Base-by-base conservation (phyloP, 1,139 yeast species). In the Geotrichum cucujoidarum region DNA sequence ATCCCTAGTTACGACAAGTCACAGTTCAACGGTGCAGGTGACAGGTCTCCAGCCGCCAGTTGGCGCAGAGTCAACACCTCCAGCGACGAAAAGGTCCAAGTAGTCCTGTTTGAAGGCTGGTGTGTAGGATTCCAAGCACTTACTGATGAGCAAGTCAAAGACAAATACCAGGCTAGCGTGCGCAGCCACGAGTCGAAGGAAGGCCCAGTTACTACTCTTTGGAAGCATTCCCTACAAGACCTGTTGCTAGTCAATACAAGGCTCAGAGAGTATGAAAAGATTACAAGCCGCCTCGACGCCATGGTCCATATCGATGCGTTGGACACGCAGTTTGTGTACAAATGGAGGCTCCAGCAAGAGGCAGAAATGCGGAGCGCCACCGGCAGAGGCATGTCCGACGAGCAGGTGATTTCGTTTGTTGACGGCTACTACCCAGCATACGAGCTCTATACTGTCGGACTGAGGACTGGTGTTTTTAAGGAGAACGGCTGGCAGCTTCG, bases 71-170 rank as follows among this genome's bases (percentile, higher is more conserved):
- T 65, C 2, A 69, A 71, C 0, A 57, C 53, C 11, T 53, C 58
- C 0, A 56, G 66, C 7, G 59, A 59, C 1, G 60, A 64, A 1
- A 74, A 75, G 0, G 70, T 79, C 3, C 87, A 85, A 58, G 73
- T 89, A 1, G 74, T 90, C 2, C 64, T 92, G 5, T 73, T 92
- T 45, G 98, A 92, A 67, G 98, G 98, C 1, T 92, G 98, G 98
- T 88, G 90, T 66, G 77, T 81, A 22, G 97, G 97, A 1, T 90
- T 80, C 63, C 57, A 61, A 30, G 75, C 90, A 1, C 57, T 75
- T 18, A 55, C 68, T 18, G 68, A 67, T 14, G 66, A 62, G 2
- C 62, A 57, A 4, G 52, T 69, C 17, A 7, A 39, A 25, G 27
- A 10, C 14, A 27, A 39, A 17, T 39, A 18, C 24, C 3, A 8